Conservation (phyloP, 1,284 basidiomycete species). For the Leccinum fuscescens region DNA sequence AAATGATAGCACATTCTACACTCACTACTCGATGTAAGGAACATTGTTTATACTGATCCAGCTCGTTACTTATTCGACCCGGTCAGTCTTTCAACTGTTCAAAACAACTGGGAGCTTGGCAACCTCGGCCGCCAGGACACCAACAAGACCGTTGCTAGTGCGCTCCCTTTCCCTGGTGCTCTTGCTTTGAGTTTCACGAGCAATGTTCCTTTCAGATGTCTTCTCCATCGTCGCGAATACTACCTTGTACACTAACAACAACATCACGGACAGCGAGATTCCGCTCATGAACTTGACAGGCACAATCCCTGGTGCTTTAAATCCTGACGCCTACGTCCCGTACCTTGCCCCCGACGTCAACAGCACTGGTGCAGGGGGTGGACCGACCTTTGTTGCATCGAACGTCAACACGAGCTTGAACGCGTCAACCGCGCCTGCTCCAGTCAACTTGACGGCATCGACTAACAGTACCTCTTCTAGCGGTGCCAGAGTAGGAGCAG, state of each 20-base stretch:
- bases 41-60: neutral
- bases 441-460: constrained; percentile 42
- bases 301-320: constrained; percentile 33
- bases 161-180: neutral
- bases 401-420: constrained; percentile 38
- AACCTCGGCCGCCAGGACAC: constrained; percentile 60
- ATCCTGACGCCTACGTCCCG: constrained; percentile 39
- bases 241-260: constrained; percentile 37
- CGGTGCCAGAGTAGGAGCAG: constrained; percentile 3
- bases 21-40: constrained; percentile 57
- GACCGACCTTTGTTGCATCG: constrained; percentile 38
- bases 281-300: constrained; percentile 36
- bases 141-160: constrained; percentile 39
- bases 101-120: constrained; percentile 66
- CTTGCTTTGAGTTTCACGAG: neutral
- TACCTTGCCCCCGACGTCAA: constrained; percentile 41
- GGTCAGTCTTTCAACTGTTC: constrained; percentile 49
- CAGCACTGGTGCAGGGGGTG: constrained; percentile 40
- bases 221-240: constrained; percentile 43
- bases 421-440: constrained; percentile 33
- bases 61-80: constrained; percentile 4
- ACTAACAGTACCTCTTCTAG: neutral
- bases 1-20: constrained; percentile 57
- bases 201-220: constrained; percentile 40
- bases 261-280: constrained; percentile 23